phyloP scores from a whole-genome alignment of 2,329 filamentous ascomycete genomes.

The Epichloe baconii region DNA sequence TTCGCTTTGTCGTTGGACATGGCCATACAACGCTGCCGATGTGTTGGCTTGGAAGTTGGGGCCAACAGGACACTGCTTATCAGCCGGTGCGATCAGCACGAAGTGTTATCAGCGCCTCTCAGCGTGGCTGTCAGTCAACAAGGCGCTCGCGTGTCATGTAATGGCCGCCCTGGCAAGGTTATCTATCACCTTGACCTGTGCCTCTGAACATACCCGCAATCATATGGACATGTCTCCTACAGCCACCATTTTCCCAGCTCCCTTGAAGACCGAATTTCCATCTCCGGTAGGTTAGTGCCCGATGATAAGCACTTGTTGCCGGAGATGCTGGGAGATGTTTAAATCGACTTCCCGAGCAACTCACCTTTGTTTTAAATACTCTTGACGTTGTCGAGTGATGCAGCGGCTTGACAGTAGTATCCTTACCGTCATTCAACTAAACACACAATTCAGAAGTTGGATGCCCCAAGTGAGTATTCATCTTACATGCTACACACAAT shows the following conservation, averaged over 20 bases:
- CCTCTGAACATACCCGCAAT: background rate
- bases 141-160: background rate
- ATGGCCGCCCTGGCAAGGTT: background rate
- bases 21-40: background rate
- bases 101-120: background rate
- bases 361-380: background rate
- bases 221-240: background rate
- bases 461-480: background rate
- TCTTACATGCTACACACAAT: constrained; percentile 8
- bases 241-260: background rate
- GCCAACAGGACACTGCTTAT: background rate
- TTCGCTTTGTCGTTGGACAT: background rate
- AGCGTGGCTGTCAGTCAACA: background rate
- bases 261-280: background rate
- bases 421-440: background rate
- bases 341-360: background rate
- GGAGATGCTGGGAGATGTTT: constrained; percentile 5
- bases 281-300: background rate
- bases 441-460: background rate
- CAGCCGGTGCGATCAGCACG: background rate
- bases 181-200: background rate
- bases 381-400: background rate
- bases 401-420: background rate
- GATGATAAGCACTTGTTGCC: constrained; percentile 1
- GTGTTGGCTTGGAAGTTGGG: no score